These are phyloP conservation scores for Aspergillus tanneri DNA, from an alignment of 2,329 filamentous ascomycete genomes.

Conservation along the genomic window DNA sequence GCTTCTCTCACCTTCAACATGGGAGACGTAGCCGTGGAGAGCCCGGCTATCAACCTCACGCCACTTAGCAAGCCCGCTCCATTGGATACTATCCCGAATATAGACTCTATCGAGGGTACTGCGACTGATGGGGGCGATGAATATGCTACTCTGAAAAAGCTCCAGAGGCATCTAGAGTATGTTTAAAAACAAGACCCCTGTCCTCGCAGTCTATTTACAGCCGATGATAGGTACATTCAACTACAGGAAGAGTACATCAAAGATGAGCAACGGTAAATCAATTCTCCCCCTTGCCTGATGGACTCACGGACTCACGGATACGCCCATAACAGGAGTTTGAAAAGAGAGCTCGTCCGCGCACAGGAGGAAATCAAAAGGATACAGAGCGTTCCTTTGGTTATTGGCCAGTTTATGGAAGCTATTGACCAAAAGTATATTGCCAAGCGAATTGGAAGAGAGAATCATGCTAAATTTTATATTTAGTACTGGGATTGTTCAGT, in stretches of 20 bases:
- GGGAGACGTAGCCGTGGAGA: conserved; percentile 86
- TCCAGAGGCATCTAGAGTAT: conserved; percentile 93
- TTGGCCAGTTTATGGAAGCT: conserved; percentile 99
- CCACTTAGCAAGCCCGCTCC: conserved; percentile 79
- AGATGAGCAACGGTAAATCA: conserved; percentile 83
- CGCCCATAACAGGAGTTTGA: conserved; percentile 68
- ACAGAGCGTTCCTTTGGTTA: conserved; percentile 95
- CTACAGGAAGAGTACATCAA: conserved; percentile 99
- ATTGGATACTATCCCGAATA: conserved; percentile 76
- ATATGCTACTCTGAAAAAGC: conserved; percentile 92
- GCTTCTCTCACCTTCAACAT: conserved; percentile 51
- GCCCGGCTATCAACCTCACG: conserved; percentile 68
- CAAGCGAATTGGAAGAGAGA: background rate
- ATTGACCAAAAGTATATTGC: conserved; percentile 90
- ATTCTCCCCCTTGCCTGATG: background rate
- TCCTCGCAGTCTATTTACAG: conserved; percentile 19
- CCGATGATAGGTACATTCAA: conserved; percentile 72
- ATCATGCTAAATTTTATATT: conserved; percentile 12
- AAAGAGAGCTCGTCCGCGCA: conserved; percentile 92
- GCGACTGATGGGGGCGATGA: conserved; percentile 81
- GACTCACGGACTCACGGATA: conserved; percentile 13
- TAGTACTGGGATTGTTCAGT: conserved; percentile 97
- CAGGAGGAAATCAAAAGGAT: conserved; percentile 99
- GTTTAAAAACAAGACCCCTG: conserved; percentile 32
- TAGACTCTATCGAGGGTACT: conserved; percentile 85